Conservation (phyloP, 768 basidiomycete genomes). For the Lactarius psammicola region DNA sequence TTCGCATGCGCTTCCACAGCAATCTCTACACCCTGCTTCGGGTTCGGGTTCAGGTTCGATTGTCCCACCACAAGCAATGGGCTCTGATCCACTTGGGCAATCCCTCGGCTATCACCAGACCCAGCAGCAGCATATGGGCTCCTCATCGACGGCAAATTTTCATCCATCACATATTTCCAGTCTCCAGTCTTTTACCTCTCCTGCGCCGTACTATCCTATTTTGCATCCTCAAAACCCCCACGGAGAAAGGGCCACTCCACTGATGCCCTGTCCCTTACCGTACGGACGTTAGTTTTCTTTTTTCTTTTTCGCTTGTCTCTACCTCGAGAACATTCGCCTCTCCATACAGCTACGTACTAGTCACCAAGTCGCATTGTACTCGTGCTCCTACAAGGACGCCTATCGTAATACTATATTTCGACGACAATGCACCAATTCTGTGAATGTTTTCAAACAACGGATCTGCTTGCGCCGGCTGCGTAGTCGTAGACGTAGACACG, state of each 20-base stretch:
- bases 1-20: not conserved
- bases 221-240: constrained; percentile 7
- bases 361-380: not conserved
- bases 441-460: not conserved
- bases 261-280: not conserved
- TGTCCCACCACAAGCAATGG: not conserved
- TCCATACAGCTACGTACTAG: not conserved
- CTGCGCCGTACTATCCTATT: not conserved
- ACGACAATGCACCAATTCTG: not conserved
- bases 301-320: not conserved
- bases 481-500: constrained; percentile 27
- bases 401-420: not conserved
- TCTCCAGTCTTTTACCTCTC: not conserved
- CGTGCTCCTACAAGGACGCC: not conserved
- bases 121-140: not conserved
- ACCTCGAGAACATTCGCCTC: constrained; percentile 1
- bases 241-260: not conserved
- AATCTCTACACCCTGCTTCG: not conserved
- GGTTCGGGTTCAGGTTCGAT: not conserved
- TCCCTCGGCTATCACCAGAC: constrained; percentile 2
- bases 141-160: not conserved
- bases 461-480: not conserved
- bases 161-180: not conserved
- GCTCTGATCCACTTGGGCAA: not conserved
- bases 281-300: constrained; percentile 15